Percentiles rank a stretch among this genome's conserved stretches.
phyloP scores from a whole-genome alignment of 768 basidiomycete genomes.

The Kwoniella shandongensis region DNA sequence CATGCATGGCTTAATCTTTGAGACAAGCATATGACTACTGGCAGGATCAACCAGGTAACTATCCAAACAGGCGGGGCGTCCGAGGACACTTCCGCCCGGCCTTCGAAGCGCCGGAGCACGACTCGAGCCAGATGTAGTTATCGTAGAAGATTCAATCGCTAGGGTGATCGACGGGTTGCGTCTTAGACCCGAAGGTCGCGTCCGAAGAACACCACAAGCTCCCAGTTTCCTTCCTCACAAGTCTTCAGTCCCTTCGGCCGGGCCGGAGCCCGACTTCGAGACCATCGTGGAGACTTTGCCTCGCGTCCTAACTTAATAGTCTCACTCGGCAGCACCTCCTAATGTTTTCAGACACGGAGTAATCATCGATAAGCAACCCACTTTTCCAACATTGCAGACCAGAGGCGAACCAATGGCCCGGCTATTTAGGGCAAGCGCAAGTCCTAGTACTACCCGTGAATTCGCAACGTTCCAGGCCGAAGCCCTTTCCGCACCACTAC shows the following conservation, averaged over 20 bases:
- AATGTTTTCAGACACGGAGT: constrained; percentile 53
- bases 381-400: constrained; percentile 40
- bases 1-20: constrained; percentile 82
- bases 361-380: constrained; percentile 56
- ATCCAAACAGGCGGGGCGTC: constrained; percentile 53
- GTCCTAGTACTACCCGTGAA: too few species aligned
- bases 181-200: constrained; percentile 6
- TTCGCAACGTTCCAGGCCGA: too few species aligned
- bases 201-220: constrained; percentile 43
- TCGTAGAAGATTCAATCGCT: constrained; percentile 3
- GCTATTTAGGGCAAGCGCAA: constrained; percentile 1
- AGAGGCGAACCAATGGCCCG: constrained; percentile 7
- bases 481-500: too few species aligned
- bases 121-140: constrained; percentile 25
- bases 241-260: constrained; percentile 54
- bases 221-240: constrained; percentile 59
- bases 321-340: constrained; percentile 51
- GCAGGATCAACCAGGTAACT: constrained; percentile 83
- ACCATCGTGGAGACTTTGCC: constrained; percentile 53
- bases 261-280: constrained; percentile 51
- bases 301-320: constrained; percentile 24
- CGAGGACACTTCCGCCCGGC: background rate
- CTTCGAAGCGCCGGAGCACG: constrained; percentile 27
- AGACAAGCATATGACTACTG: constrained; percentile 82
- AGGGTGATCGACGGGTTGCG: constrained; percentile 7